Evolutionary conservation across 495 filamentous ascomycete genomes (phyloP), one percentile per base, ranked within the genome.

Genomic region (Aspergillus asperescens): DNA sequence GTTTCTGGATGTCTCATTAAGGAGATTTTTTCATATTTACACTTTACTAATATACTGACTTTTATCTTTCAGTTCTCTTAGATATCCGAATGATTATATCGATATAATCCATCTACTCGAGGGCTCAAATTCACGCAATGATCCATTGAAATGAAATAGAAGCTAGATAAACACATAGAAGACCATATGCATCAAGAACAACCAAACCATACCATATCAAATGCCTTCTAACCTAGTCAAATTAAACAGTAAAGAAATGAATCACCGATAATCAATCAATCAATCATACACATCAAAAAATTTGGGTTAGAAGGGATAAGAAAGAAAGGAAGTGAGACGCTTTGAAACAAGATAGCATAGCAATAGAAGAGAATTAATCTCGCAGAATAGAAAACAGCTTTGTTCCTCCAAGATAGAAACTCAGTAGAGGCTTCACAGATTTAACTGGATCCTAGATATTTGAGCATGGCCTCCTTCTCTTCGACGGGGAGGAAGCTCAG

Each of bases 381-480:
- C 8, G 15, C 18, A 18, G 25, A 44, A 10, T 31, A 29, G n/a
- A 12, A n/a, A n/a, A n/a, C n/a, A 12, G 18, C 19, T 9, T 25
- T 45, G 18, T 23, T 22, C 19, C 40, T 47, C 27, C 13, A 15
- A 34, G 23, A 22, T 12, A 15, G n/a, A n/a, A n/a, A n/a, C n/a
- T n/a, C 19, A 48, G 25, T 55, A 8, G 4, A 1, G 2, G 47
- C 50, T 42, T 38, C 31, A 29, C 43, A 2, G 7, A 41, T 35
- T 51, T 72, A 78, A 42, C 64, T 62, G 13, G 67, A 70, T 20
- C 55, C 74, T 53, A 93, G 73, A 61, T 78, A 88, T 74, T 85
- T 89, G 42, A 97, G 69, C 4, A 92, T 78, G 70, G 85, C 82
- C 70, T 97, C 92, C 57, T 88, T 83, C 75, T 98, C 92, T 49